Evolutionary conservation across 1,284 basidiomycete genomes (phyloP), one percentile per base, ranked within the genome.

Genomic region (Sutorius eximius): DNA sequence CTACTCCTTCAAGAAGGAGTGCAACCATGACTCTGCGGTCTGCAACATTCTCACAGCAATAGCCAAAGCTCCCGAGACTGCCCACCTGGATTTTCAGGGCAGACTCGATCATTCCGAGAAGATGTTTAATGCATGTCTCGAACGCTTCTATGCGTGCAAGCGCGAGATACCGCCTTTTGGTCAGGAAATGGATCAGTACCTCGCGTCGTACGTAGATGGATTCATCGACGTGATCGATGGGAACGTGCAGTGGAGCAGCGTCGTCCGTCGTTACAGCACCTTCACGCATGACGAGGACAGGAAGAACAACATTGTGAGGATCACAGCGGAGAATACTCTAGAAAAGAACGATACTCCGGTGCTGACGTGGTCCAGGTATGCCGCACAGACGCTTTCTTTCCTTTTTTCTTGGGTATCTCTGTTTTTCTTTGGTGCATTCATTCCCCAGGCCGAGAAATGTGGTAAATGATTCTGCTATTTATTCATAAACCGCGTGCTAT

Each of bases 71-170:
- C 64, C 62, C 3, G 33, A 33, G n/a, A 59, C 57, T 20, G 29
- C 18, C 16, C 61, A 64, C 27, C 40, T 64, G 45, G 53, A 63
- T 45, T 53, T 66, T 10, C 63, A 64, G n/a, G 55, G 44, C 43
- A 51, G 57, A 18, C 55, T 66, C 10, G 49, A 62, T 41, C 43
- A 60, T 33, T 24, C 62, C 29, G 45, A 48, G 24, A 44, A 41
- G 30, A 41, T 66, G 18, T 58, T 61, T 27, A 51, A 54, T 15
- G 41, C 24, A 16, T 46, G 51, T 27, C 34, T 59, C n/a, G 42
- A 55, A 2, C 45, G 53, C 24, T 61, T 61, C 36, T 34, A 52
- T 9, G 10, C 41, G 9, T 58, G 45, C 36, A 55, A 34, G 37
- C 29, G 24, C n/a, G 44, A 33, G 4, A 40, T 61, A 12, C 57